Evolutionary conservation across 1,284 basidiomycete genomes (phyloP), one percentile per base, ranked within the genome.

Genomic region (Trametes hirsuta): DNA sequence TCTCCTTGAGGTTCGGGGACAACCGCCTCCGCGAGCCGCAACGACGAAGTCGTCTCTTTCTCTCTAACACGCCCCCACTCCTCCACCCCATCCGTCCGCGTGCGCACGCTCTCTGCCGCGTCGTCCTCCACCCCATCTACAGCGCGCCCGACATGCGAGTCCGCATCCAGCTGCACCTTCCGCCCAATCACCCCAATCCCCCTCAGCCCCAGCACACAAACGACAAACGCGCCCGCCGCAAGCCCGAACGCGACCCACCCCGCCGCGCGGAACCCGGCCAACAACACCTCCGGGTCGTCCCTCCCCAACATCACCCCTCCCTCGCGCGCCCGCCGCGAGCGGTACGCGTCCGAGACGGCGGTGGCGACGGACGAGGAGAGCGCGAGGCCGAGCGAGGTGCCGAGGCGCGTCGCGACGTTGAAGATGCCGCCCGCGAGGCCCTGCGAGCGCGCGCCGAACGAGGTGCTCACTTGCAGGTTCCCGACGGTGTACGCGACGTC

Each of bases 401-500:
- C 75, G 35, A 76, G 62, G 73, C 76, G 68, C 11, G 71, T 75
- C 14, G 75, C 72, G 39, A 77, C 74, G 59, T 70, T 76, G 68
- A 76, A 77, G 37, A 77, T 66, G 15, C 75, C 72, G 12, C 76
- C 76, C 0, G 76, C 72, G 30, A 78, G 63, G 4, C 74, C 71
- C 67, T 77, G 75, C 10, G 76, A 76, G 56, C 74, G 68, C 35
- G 70, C 65, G 49, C 72, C 72, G 58, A 77, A 75, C 9, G 68
- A 65, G 10, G 67, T 64, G 41, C 69, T 67, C 30, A 77, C 64
- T 36, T 75, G 73, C 45, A 76, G 64, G 50, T 72, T 76, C 5
- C 72, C 72, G 45, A 76, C 70, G 1, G 75, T 73, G 65, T 77
- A 77, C 1, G 72, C 69, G n/a, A 73, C 68, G 62, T 76, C 76